These are phyloP conservation scores for Pilobolus umbonatus DNA, from an alignment of 192 early-diverging fungal genomes.

Conservation along the genomic window DNA sequence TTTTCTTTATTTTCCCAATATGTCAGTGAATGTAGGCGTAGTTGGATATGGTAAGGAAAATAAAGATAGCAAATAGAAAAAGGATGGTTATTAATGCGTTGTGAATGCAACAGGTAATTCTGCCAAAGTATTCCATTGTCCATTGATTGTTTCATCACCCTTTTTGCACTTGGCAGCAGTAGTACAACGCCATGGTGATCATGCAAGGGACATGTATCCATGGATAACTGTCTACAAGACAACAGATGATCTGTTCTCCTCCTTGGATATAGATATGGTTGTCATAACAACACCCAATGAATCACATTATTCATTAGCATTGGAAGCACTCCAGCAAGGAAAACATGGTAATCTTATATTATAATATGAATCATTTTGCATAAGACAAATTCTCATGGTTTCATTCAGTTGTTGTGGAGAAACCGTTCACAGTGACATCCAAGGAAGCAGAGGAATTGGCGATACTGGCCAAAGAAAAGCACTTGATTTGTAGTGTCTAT, in stretches of 20 bases:
- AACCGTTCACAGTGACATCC: constrained; percentile 67
- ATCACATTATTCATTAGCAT: constrained; percentile 57
- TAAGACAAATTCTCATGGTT: not conserved
- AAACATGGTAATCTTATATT: constrained; percentile 59
- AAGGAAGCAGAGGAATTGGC: constrained; percentile 56
- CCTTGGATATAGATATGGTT: constrained; percentile 57
- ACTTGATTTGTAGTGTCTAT: constrained; percentile 61
- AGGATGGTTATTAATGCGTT: not conserved
- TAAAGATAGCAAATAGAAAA: constrained; percentile 9
- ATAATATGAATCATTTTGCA: not conserved
- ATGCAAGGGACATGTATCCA: constrained; percentile 42
- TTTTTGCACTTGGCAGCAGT: constrained; percentile 49
- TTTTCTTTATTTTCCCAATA: not conserved
- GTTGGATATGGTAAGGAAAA: constrained; percentile 62
- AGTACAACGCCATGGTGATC: constrained; percentile 50
- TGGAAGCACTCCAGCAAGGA: constrained; percentile 52
- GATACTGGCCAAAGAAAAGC: constrained; percentile 49
- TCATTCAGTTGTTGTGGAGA: constrained; percentile 59
- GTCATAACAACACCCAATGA: constrained; percentile 70
- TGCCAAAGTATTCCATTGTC: constrained; percentile 57
- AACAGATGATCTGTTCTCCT: constrained; percentile 50
- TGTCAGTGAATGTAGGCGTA: constrained; percentile 57
- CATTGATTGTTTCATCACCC: constrained; percentile 49
- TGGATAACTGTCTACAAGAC: constrained; percentile 43
- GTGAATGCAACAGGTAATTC: constrained; percentile 23